Evolutionary conservation across 2,329 filamentous ascomycete genomes (phyloP).

Genomic region (Diplocarpon rosae): DNA sequence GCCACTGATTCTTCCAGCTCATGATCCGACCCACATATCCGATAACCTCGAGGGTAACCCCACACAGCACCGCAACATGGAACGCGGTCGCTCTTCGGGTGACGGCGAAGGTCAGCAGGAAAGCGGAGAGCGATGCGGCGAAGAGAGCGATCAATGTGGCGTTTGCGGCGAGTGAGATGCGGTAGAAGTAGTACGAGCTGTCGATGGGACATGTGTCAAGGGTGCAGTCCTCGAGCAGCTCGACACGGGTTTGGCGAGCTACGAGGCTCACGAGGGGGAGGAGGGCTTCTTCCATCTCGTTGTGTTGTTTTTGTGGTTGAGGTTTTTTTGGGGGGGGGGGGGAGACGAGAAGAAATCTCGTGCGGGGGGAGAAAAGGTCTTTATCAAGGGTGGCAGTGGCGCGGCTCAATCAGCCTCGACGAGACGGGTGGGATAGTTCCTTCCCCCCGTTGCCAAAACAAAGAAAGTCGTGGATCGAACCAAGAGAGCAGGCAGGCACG

Average conservation of each 20-base stretch:
- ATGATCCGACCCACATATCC: constrained; percentile 49
- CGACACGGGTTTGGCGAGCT: constrained; percentile 6
- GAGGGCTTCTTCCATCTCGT: constrained; percentile 10
- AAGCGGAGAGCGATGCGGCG: constrained; percentile 31
- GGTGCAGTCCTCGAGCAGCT: constrained; percentile 24
- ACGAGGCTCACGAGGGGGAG: constrained; percentile 3
- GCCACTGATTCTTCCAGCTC: constrained; percentile 42
- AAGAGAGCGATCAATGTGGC: constrained; percentile 41
- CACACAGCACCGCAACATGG: constrained; percentile 40
- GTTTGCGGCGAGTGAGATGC: constrained; percentile 43
- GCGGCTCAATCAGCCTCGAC: too few relatives aligned
- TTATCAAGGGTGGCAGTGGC: too few relatives aligned
- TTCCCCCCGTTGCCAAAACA: too few relatives aligned
- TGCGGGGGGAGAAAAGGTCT: too few relatives aligned
- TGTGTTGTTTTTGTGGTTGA: not conserved
- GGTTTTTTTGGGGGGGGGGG: too few relatives aligned
- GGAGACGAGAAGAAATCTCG: too few relatives aligned
- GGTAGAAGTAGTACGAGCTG: constrained; percentile 39
- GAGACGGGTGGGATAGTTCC: too few relatives aligned
- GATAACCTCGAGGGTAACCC: constrained; percentile 43
- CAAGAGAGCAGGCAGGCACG: too few relatives aligned
- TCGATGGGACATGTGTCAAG: constrained; percentile 28
- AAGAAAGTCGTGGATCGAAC: too few relatives aligned
- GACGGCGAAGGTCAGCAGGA: constrained; percentile 32
- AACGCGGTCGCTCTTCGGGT: constrained; percentile 40